Conservation (phyloP, 257 asterid genomes). For the Ilex asprella region DNA sequence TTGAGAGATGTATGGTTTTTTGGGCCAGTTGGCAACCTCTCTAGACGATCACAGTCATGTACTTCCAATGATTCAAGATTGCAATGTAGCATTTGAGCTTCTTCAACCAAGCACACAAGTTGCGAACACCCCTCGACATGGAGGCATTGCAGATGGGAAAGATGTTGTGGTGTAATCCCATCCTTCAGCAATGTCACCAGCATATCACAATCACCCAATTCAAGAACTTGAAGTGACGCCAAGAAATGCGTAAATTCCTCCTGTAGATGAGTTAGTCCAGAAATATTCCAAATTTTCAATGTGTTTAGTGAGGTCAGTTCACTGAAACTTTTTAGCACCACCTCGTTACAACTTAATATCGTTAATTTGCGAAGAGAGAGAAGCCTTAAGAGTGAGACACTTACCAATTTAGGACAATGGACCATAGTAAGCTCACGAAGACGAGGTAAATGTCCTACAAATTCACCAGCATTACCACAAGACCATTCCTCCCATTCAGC, state of each 20-base stretch:
- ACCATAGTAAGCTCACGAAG: conserved; percentile 7
- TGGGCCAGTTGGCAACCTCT: background rate
- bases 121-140: background rate
- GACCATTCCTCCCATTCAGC: conserved; percentile 23
- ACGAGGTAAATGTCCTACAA: conserved; percentile 1
- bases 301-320: background rate
- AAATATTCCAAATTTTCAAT: background rate
- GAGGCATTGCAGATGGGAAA: background rate
- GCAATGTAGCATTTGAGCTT: background rate
- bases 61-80: background rate
- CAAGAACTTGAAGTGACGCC: conserved; percentile 1
- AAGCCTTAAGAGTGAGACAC: background rate
- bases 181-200: background rate
- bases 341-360: background rate
- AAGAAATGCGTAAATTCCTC: background rate
- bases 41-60: background rate
- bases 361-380: background rate
- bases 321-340: background rate
- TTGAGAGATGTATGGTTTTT: too few relatives aligned
- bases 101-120: background rate
- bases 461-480: background rate
- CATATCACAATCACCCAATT: background rate
- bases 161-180: background rate
- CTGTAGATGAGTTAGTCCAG: background rate
- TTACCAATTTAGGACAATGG: conserved; percentile 15